Evolutionary conservation across 495 filamentous ascomycete species (phyloP).

Genomic region (Tuber borchii): DNA sequence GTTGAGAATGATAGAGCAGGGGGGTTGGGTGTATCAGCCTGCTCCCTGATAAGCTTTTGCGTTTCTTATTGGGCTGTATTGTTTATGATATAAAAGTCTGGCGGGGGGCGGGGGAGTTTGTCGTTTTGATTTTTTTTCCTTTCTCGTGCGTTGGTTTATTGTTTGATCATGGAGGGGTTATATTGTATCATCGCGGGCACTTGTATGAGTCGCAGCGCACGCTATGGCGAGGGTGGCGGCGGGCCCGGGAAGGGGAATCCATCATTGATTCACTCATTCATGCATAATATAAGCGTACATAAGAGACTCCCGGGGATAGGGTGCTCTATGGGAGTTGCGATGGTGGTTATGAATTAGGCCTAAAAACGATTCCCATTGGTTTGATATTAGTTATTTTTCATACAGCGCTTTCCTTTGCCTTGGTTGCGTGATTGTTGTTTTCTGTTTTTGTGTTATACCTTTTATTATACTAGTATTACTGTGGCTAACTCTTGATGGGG

Average conservation of each 20-base stretch:
- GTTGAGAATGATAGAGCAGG: constrained; percentile 71
- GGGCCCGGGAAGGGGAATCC: neutral
- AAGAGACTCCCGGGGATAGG: neutral
- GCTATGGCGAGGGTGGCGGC: neutral
- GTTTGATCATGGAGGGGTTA: neutral
- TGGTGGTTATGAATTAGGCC: neutral
- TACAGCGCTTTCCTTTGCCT: constrained; percentile 18
- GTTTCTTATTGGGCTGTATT: constrained; percentile 4
- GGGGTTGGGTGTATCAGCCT: constrained; percentile 61
- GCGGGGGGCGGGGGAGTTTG: constrained; percentile 5
- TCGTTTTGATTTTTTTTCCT: constrained; percentile 9
- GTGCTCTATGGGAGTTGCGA: neutral
- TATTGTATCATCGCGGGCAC: constrained; percentile 11
- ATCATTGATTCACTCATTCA: neutral
- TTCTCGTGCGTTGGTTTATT: neutral
- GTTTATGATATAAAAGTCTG: constrained; percentile 5
- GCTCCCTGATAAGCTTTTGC: constrained; percentile 16
- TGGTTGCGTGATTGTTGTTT: constrained; percentile 15
- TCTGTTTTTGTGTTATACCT: constrained; percentile 9
- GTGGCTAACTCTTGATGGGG: neutral
- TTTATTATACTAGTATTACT: constrained; percentile 15
- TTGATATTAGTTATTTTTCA: constrained; percentile 5
- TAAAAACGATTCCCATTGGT: neutral
- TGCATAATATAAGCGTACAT: neutral
- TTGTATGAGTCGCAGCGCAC: neutral